Conservation (phyloP, 371 early-diverging fungal species). For the Mycotypha africana region DNA sequence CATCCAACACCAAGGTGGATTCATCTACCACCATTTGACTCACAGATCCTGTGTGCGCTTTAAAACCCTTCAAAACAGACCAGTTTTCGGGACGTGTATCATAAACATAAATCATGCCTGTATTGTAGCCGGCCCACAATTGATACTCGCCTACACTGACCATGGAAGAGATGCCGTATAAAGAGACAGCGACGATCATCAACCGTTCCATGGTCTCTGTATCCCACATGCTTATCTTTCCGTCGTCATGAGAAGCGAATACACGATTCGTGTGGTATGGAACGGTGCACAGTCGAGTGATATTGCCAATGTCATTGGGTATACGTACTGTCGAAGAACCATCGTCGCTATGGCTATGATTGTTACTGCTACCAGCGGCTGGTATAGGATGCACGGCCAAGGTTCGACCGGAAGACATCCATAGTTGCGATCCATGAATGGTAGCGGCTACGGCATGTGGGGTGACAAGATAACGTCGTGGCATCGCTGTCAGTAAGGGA, state of each 20-base stretch:
- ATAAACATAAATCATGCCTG: slow-evolving; percentile 76
- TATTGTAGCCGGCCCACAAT: slow-evolving; percentile 78
- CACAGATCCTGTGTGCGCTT: slow-evolving; percentile 58
- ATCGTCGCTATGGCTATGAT: no score
- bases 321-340: slow-evolving; percentile 22
- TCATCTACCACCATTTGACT: slow-evolving; percentile 54
- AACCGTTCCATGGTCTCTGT: slow-evolving; percentile 35
- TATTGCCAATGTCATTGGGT: slow-evolving; percentile 52
- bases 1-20: slow-evolving; percentile 30
- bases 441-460: slow-evolving; percentile 27
- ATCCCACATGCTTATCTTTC: slow-evolving; percentile 75
- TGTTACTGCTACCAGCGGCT: background rate
- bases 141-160: slow-evolving; percentile 55
- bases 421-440: slow-evolving; percentile 48
- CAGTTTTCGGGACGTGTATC: slow-evolving; percentile 55
- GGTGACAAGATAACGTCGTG: slow-evolving; percentile 15
- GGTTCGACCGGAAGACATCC: slow-evolving; percentile 52
- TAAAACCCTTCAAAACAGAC: slow-evolving; percentile 68
- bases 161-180: slow-evolving; percentile 67
- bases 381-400: slow-evolving; percentile 46
- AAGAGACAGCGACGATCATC: slow-evolving; percentile 49
- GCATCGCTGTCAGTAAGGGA: slow-evolving; percentile 18
- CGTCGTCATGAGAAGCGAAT: slow-evolving; percentile 76
- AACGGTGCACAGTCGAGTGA: slow-evolving; percentile 54
- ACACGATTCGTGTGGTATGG: slow-evolving; percentile 44